Evolutionary conservation across 208 protist species (phyloP), one percentile per base, ranked within the genome.

Genomic region (Leishmania turanica): DNA sequence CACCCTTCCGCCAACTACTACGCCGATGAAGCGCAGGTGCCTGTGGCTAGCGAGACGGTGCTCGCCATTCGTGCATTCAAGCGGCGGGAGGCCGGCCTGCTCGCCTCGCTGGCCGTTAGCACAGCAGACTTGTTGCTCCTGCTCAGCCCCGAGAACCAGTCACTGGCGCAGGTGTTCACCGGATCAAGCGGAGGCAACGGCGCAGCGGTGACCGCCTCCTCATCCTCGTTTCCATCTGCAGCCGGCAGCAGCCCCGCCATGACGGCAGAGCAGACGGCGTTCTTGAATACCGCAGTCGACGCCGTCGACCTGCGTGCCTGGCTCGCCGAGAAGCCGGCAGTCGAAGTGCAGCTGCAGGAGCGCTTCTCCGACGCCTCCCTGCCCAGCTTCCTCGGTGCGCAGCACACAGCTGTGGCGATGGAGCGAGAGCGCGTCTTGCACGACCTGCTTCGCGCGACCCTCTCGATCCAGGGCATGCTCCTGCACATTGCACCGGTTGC

Each of bases 401-500:
- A 58, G 21, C 77, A 78, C 77, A 82, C 81, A 11, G 53, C 69
- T 40, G 68, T 84, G 27, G 68, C 75, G 4, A 68, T 89, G 11
- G 80, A 81, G 49, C 64, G 69, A 73, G 62, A 89, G 60, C 65
- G 86, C 66, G 81, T 95, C 24, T 21, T 90, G 13, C 87, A 89
- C 83, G 75, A 90, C 65, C 81, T 96, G 0, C 81, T 91, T 37
- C 90, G 89, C 47, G 81, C 87, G 40, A 90, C 88, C 19, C 78
- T 96, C 45, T 60, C 78, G 27, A 53, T 93, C 17, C 90, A 93
- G 53, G 87, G 86, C 27, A 86, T 88, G 56, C 89, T 96, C n/a
- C 62, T 96, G 34, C 88, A 96, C 78, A 42, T 85, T 24, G 68
- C 83, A 1, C 73, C 89, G 34, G 78, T 54, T 34, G 65, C 82